These are phyloP conservation scores for Taxillus chinensis DNA, from an alignment of 164 flowering plant species.

Conservation along the genomic window DNA sequence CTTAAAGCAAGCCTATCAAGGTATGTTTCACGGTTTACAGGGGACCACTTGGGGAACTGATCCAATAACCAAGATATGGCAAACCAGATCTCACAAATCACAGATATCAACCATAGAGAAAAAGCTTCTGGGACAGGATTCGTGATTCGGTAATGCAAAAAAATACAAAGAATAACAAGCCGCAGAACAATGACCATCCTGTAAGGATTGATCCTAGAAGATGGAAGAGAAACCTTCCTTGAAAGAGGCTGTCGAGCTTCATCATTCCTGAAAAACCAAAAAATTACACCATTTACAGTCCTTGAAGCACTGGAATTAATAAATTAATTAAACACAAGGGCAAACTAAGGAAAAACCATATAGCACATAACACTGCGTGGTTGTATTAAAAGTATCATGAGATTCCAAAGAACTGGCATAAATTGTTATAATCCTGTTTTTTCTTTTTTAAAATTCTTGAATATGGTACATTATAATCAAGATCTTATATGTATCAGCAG, in stretches of 20 bases:
- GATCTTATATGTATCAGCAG: too few relatives aligned
- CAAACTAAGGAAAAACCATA: too few relatives aligned
- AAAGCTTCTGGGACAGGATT: conserved; percentile 79
- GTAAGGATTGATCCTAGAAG: conserved; percentile 84
- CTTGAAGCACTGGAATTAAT: too few relatives aligned
- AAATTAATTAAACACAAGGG: too few relatives aligned
- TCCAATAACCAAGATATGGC: conserved; percentile 92
- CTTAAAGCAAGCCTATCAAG: conserved; percentile 82
- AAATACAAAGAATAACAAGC: conserved; percentile 62
- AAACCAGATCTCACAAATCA: conserved; percentile 96
- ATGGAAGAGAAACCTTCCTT: conserved; percentile 81
- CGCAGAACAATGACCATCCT: conserved; percentile 81
- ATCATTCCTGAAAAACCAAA: conserved; percentile 52
- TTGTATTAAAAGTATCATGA: too few relatives aligned
- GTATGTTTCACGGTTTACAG: conserved; percentile 87
- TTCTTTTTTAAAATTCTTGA: too few relatives aligned
- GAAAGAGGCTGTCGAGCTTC: conserved; percentile 96
- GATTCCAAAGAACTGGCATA: too few relatives aligned
- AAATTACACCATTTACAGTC: background rate
- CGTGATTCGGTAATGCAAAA: conserved; percentile 82
- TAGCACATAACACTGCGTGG: too few relatives aligned
- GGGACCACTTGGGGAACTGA: conserved; percentile 95
- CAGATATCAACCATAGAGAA: conserved; percentile 79
- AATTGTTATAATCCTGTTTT: too few relatives aligned
- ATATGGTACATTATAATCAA: too few relatives aligned